Evolutionary conservation across 2,329 filamentous ascomycete genomes (phyloP).

Genomic region (Ceratocystis cacaofunesta): DNA sequence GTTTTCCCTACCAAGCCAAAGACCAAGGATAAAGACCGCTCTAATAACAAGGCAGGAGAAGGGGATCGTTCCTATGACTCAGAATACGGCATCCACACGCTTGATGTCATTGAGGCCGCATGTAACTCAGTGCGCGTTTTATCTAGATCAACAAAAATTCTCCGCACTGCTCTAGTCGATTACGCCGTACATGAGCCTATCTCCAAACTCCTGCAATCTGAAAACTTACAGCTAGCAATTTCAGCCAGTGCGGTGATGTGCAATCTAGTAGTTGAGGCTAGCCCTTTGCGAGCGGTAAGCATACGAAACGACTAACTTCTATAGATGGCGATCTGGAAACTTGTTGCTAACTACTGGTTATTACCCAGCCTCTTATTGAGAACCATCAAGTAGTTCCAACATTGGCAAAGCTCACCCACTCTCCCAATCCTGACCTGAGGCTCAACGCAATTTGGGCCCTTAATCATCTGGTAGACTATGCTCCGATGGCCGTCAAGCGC

Average conservation of each 20-base stretch:
- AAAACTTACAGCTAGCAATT: slow-evolving; percentile 64
- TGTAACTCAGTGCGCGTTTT: slow-evolving; percentile 70
- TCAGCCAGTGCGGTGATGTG: slow-evolving; percentile 72
- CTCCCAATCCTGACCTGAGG: slow-evolving; percentile 60
- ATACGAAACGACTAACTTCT: background rate
- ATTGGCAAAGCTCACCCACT: slow-evolving; percentile 73
- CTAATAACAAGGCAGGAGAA: slow-evolving; percentile 21
- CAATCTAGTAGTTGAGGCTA: slow-evolving; percentile 78
- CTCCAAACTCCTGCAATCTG: slow-evolving; percentile 58
- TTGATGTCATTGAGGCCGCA: slow-evolving; percentile 65
- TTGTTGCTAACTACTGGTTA: background rate
- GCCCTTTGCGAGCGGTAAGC: slow-evolving; percentile 75
- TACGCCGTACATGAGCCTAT: slow-evolving; percentile 65
- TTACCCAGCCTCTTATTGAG: slow-evolving; percentile 51
- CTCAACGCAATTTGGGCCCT: slow-evolving; percentile 85
- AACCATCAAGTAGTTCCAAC: slow-evolving; percentile 54
- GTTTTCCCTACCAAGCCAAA: slow-evolving; percentile 39
- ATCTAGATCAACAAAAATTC: slow-evolving; percentile 67
- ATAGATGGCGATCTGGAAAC: background rate
- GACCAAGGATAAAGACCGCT: slow-evolving; percentile 32
- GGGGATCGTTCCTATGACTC: slow-evolving; percentile 19
- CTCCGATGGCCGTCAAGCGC: slow-evolving; percentile 56
- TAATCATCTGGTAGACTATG: slow-evolving; percentile 66
- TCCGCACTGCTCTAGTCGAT: slow-evolving; percentile 79
- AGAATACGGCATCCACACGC: slow-evolving; percentile 58